Percentiles rank a stretch among this genome's conserved stretches.
phyloP scores from a whole-genome alignment of 164 flowering plant genomes.

The Macadamia tetraphylla region DNA sequence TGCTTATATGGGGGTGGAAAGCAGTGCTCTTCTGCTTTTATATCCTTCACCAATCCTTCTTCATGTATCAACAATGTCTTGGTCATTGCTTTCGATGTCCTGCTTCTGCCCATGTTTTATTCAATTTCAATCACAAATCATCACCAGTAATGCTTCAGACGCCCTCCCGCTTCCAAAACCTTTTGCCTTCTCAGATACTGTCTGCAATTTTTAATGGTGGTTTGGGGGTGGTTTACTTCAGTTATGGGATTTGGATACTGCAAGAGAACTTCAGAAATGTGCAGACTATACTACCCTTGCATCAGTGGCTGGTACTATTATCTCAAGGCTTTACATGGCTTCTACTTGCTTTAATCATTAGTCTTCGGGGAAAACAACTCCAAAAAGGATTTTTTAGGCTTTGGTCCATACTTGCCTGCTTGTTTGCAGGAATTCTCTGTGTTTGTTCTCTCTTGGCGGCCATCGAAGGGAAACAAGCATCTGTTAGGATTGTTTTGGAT shows the following conservation, averaged over 20 bases:
- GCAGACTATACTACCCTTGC: slow-evolving; percentile 22
- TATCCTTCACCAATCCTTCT: slow-evolving; percentile 14
- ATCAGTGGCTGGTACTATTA: slow-evolving; percentile 26
- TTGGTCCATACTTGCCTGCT: slow-evolving; percentile 22
- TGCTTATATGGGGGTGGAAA: slow-evolving; percentile 8
- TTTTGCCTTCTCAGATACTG: background rate
- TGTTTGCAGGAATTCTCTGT: slow-evolving; percentile 27
- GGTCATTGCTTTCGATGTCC: slow-evolving; percentile 22
- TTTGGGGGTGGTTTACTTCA: slow-evolving; percentile 27
- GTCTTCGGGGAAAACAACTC: slow-evolving; percentile 15
- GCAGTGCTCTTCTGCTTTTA: slow-evolving; percentile 14
- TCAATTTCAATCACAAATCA: slow-evolving; percentile 9
- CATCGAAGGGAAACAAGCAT: slow-evolving; percentile 5
- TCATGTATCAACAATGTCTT: slow-evolving; percentile 35
- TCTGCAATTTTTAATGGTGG: slow-evolving; percentile 24
- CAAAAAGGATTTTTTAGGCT: slow-evolving; percentile 17
- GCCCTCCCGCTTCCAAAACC: background rate
- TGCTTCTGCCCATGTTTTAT: slow-evolving; percentile 21
- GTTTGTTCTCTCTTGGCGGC: slow-evolving; percentile 18
- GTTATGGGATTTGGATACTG: slow-evolving; percentile 25
- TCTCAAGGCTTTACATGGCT: slow-evolving; percentile 40
- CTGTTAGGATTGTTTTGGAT: slow-evolving; percentile 25
- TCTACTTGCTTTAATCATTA: slow-evolving; percentile 15
- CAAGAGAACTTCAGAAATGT: slow-evolving; percentile 6
- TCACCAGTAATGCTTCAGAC: background rate